A percentile compares a stretch with the other conserved stretches of the same genome.
Evolutionary conservation across 768 basidiomycete species (phyloP).

Genomic region (Cystoderma amianthinum): DNA sequence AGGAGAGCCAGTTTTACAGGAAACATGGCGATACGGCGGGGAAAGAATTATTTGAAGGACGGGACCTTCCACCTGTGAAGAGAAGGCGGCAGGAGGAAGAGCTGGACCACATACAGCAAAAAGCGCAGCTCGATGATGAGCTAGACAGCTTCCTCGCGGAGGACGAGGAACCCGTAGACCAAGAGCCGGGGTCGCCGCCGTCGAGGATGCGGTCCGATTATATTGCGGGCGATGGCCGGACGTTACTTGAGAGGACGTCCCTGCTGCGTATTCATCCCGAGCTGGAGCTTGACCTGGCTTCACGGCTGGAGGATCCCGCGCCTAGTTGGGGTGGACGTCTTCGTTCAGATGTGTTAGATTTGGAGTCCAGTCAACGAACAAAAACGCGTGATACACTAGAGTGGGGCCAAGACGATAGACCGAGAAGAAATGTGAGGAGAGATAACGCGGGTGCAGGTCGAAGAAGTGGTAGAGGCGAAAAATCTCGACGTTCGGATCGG

Average conservation of each 20-base stretch:
- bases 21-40: constrained; percentile 65
- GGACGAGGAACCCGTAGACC: constrained; percentile 18
- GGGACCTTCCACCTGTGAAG: constrained; percentile 26
- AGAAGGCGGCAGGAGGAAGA: constrained; percentile 27
- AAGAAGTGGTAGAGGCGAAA: not conserved
- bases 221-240: constrained; percentile 40
- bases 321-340: constrained; percentile 32
- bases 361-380: constrained; percentile 13
- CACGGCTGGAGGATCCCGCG: constrained; percentile 37
- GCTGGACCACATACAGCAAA: constrained; percentile 24
- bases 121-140: constrained; percentile 53
- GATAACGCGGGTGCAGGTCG: not conserved
- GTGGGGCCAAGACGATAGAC: constrained; percentile 9
- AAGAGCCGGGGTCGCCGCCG: constrained; percentile 35
- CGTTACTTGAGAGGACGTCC: constrained; percentile 53
- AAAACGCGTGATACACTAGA: constrained; percentile 12
- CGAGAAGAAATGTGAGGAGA: not conserved
- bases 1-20: constrained; percentile 72
- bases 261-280: constrained; percentile 29
- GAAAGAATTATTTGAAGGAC: constrained; percentile 41
- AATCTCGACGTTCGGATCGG: not conserved
- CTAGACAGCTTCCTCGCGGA: constrained; percentile 62
- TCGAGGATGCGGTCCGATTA: constrained; percentile 70
- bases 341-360: constrained; percentile 5
- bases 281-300: constrained; percentile 24